phyloP scores from a whole-genome alignment of 2,329 filamentous ascomycete genomes.

The Lasiodiplodia gonubiensis region DNA sequence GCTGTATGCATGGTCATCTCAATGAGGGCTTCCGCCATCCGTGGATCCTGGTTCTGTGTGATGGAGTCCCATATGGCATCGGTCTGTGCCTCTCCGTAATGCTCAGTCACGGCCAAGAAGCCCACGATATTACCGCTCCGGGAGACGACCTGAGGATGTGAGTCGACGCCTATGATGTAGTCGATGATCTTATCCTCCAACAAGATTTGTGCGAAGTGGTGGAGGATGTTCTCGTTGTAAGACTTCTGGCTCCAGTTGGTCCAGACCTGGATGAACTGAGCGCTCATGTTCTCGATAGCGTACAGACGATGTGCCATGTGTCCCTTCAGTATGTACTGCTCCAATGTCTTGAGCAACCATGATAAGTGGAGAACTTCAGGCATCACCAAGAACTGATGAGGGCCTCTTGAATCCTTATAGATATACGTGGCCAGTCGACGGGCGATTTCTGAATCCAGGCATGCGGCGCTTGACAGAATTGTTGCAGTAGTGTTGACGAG shows the following conservation, averaged over 20 bases:
- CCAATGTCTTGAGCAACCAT: constrained; percentile 73
- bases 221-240: constrained; percentile 54
- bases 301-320: constrained; percentile 89
- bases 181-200: constrained; percentile 74
- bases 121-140: constrained; percentile 84
- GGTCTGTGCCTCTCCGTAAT: constrained; percentile 73
- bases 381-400: background rate
- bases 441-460: constrained; percentile 16
- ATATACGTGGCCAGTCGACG: constrained; percentile 4
- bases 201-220: constrained; percentile 73
- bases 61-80: constrained; percentile 86
- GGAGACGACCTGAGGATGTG: constrained; percentile 86
- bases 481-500: constrained; percentile 4
- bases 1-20: constrained; percentile 65
- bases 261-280: constrained; percentile 69
- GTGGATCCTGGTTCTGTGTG: constrained; percentile 78
- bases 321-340: constrained; percentile 77
- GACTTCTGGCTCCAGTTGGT: constrained; percentile 54
- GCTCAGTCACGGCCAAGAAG: constrained; percentile 80
- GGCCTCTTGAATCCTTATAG: background rate
- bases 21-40: constrained; percentile 81
- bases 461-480: background rate
- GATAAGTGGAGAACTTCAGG: constrained; percentile 62
- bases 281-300: constrained; percentile 76
- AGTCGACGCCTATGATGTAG: constrained; percentile 88